phyloP scores from a whole-genome alignment of 192 early-diverging fungal species.

The Lobosporangium transversale region DNA sequence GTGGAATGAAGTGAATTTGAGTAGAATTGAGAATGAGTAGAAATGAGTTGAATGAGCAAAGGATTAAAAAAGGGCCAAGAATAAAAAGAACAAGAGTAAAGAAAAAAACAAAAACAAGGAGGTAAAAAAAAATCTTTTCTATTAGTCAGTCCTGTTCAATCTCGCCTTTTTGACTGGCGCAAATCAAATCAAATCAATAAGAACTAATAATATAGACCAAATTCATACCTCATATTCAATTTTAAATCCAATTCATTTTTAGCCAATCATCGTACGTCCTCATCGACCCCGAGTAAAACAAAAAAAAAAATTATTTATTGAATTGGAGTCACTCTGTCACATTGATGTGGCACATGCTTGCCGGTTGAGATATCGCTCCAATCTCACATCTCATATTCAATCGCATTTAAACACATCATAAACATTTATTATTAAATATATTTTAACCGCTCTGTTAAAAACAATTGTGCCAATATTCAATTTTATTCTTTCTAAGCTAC shows the following conservation, averaged over 20 bases:
- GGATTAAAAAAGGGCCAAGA: neutral
- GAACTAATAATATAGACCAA: too few relatives aligned
- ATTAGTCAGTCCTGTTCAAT: neutral
- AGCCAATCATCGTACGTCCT: slow-evolving; percentile 15
- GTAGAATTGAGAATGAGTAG: slow-evolving; percentile 11
- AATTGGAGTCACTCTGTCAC: too few relatives aligned
- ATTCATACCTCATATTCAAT: neutral
- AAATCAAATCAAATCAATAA: too few relatives aligned
- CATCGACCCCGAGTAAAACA: slow-evolving; percentile 7
- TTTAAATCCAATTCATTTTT: neutral
- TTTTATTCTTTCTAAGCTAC: neutral
- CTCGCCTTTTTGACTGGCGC: too few relatives aligned
- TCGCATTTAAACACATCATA: too few relatives aligned
- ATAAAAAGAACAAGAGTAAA: slow-evolving; percentile 7
- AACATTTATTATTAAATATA: too few relatives aligned
- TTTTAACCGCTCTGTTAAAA: too few relatives aligned
- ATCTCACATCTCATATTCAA: too few relatives aligned
- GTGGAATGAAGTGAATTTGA: slow-evolving; percentile 14
- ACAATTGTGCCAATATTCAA: too few relatives aligned
- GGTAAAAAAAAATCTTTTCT: neutral
- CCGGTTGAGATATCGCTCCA: too few relatives aligned
- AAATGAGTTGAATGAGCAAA: slow-evolving; percentile 20
- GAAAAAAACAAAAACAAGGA: slow-evolving; percentile 5
- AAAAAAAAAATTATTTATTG: slow-evolving; percentile 11
- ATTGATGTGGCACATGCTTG: too few relatives aligned